Percentiles rank a stretch among this genome's conserved stretches.
phyloP scores from a whole-genome alignment of 2,329 filamentous ascomycete species.

The Paraconiothyrium brasiliense region DNA sequence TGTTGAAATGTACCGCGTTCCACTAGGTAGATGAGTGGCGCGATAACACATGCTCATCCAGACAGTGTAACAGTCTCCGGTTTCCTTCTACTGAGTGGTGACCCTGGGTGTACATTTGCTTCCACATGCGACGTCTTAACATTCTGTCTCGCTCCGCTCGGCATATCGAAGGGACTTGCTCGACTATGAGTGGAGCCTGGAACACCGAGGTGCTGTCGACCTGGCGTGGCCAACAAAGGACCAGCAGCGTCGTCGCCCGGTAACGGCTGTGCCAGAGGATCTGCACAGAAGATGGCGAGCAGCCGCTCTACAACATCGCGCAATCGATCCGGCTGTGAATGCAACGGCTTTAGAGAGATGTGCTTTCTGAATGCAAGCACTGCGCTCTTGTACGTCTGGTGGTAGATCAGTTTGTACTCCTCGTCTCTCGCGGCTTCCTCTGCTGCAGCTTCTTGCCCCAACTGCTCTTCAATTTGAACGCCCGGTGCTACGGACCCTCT shows the following conservation, averaged over 20 bases:
- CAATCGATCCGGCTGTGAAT: conserved; percentile 53
- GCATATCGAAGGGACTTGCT: conserved; percentile 46
- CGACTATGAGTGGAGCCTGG: conserved; percentile 34
- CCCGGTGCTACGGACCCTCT: conserved; percentile 34
- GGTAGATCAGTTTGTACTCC: conserved; percentile 63
- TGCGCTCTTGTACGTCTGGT: conserved; percentile 61
- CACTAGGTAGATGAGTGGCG: no score
- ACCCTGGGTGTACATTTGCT: conserved; percentile 32
- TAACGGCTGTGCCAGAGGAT: conserved; percentile 50
- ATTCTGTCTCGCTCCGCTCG: conserved; percentile 34
- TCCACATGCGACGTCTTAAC: conserved; percentile 28
- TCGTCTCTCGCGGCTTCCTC: conserved; percentile 55
- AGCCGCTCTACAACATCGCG: conserved; percentile 59
- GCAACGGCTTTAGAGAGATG: conserved; percentile 49
- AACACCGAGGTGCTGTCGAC: conserved; percentile 29
- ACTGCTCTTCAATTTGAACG: conserved; percentile 24
- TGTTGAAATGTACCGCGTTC: no score
- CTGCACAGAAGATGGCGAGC: conserved; percentile 56
- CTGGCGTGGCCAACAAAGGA: conserved; percentile 40
- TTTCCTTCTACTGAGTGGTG: conserved; percentile 33
- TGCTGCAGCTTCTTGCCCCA: conserved; percentile 26
- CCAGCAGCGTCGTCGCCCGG: conserved; percentile 24
- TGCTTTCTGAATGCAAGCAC: conserved; percentile 58
- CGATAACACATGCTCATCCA: not conserved
- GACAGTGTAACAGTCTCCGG: not conserved